A percentile compares a stretch with the other conserved stretches of the same genome.
Evolutionary conservation across 257 asterid species (phyloP).

Genomic region (Solanum chiquidenum): DNA sequence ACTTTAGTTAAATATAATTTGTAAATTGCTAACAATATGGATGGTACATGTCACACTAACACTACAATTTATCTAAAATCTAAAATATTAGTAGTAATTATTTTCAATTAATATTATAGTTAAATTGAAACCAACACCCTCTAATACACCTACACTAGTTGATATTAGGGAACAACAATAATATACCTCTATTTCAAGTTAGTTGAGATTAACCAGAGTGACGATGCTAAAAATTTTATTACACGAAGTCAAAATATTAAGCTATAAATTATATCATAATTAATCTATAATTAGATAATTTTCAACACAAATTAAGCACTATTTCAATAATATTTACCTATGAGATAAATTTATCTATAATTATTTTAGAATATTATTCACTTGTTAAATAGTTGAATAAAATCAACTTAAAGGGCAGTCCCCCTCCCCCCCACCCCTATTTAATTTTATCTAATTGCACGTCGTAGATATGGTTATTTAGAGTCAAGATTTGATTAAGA

Average conservation of each 20-base stretch:
- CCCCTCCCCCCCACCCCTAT: background rate
- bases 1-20: background rate
- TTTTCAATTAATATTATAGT: background rate
- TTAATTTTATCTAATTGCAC: background rate
- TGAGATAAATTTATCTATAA: background rate
- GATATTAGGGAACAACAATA: background rate
- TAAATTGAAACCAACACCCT: background rate
- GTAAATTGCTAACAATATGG: background rate
- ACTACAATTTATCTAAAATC: background rate
- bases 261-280: too few species aligned
- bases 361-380: background rate
- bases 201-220: background rate
- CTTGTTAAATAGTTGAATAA: background rate
- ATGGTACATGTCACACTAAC: background rate
- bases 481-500: background rate
- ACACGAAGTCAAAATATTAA: too few species aligned
- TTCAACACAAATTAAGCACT: background rate
- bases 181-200: background rate
- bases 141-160: background rate
- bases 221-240: fast-evolving
- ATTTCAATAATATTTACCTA: background rate
- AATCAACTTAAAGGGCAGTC: background rate
- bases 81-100: background rate
- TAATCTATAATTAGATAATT: background rate
- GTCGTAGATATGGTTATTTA: background rate